Conservation (phyloP, 331 rosid genomes). For the Malus hybrid region DNA sequence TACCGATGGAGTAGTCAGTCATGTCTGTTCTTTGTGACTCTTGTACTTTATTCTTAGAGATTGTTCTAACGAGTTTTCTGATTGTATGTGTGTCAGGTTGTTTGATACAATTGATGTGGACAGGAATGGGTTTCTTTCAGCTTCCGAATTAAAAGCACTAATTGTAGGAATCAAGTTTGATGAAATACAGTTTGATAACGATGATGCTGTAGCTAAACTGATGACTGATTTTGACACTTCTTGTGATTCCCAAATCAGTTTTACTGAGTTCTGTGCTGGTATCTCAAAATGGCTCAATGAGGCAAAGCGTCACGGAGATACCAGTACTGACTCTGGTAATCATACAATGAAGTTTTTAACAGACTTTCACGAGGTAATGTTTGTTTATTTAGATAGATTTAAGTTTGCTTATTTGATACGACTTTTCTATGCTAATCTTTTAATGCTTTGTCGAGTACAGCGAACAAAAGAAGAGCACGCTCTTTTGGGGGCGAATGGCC, state of each 20-base stretch:
- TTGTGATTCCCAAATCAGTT: slow-evolving; percentile 12
- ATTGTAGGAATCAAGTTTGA: slow-evolving; percentile 67
- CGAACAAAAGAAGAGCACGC: slow-evolving; percentile 59
- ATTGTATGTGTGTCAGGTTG: slow-evolving; percentile 39
- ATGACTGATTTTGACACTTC: slow-evolving; percentile 65
- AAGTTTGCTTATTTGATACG: background rate
- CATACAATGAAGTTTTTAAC: slow-evolving; percentile 32
- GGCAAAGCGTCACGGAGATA: slow-evolving; percentile 21
- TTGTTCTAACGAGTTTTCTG: slow-evolving; percentile 11
- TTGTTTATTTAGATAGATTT: background rate
- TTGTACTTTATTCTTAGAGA: background rate
- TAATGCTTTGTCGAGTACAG: slow-evolving; percentile 31
- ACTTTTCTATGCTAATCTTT: background rate
- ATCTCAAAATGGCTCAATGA: slow-evolving; percentile 50
- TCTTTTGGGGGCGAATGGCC: slow-evolving; percentile 44
- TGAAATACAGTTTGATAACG: slow-evolving; percentile 47
- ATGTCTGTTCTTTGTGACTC: background rate
- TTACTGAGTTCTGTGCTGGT: slow-evolving; percentile 40
- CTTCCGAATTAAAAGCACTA: slow-evolving; percentile 61
- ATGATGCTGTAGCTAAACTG: slow-evolving; percentile 53
- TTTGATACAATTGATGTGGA: slow-evolving; percentile 46
- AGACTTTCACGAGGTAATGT: slow-evolving; percentile 48
- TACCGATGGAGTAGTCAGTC: slow-evolving; percentile 1
- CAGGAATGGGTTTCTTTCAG: slow-evolving; percentile 33
- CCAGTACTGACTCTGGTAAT: slow-evolving; percentile 39